A percentile compares a stretch with the other conserved stretches of the same genome.
phyloP scores from a whole-genome alignment of 2,329 filamentous ascomycete genomes.

The Aspergillus sp. region DNA sequence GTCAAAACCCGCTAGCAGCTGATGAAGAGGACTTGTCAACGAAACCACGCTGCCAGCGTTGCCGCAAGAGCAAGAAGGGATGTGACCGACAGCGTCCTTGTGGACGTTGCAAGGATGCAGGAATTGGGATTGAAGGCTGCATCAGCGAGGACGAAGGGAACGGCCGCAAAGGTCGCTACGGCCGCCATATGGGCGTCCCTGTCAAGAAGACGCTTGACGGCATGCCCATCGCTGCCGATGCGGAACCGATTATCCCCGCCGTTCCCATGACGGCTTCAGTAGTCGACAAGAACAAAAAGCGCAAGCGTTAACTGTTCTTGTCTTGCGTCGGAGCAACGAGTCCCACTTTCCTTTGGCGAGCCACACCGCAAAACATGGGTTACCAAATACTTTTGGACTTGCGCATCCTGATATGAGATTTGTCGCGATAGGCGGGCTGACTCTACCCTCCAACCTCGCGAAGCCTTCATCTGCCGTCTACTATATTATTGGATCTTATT shows the following conservation, averaged over 20 bases:
- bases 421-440: slow-evolving; percentile 17
- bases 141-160: slow-evolving; percentile 98
- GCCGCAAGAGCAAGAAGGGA: slow-evolving; percentile 99
- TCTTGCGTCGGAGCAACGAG: neutral
- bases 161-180: slow-evolving; percentile 91
- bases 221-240: slow-evolving; percentile 30
- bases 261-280: slow-evolving; percentile 37
- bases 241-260: slow-evolving; percentile 26
- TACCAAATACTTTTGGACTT: neutral
- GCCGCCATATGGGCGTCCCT: slow-evolving; percentile 69
- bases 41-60: slow-evolving; percentile 96
- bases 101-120: slow-evolving; percentile 92
- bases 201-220: slow-evolving; percentile 61
- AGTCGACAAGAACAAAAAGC: slow-evolving; percentile 69
- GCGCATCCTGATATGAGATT: slow-evolving; percentile 1
- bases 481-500: slow-evolving; percentile 9
- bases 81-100: slow-evolving; percentile 96
- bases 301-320: slow-evolving; percentile 60
- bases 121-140: slow-evolving; percentile 89
- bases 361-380: slow-evolving; percentile 1
- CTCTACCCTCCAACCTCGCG: slow-evolving; percentile 7
- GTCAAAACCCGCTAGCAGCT: slow-evolving; percentile 63
- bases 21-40: slow-evolving; percentile 91
- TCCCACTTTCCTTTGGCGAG: neutral
- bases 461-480: slow-evolving; percentile 19